These are phyloP conservation scores for Pseudozyma tsukubaensis DNA, from an alignment of 1,284 basidiomycete species.

Conservation along the genomic window DNA sequence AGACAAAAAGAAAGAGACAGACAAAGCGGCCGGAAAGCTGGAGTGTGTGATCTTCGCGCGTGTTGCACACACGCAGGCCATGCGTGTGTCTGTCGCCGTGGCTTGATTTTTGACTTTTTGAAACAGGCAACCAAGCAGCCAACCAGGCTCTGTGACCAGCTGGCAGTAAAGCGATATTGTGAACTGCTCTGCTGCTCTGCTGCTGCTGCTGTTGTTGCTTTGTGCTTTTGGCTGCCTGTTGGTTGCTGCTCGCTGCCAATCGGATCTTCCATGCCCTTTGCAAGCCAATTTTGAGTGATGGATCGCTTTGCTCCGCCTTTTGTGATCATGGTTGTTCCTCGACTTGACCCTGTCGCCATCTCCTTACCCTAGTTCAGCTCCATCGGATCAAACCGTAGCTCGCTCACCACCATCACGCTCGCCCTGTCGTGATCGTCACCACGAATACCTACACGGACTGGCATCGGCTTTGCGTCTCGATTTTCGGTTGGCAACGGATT, in stretches of 20 bases:
- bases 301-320: background rate
- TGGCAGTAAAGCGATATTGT: background rate
- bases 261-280: slow-evolving; percentile 4
- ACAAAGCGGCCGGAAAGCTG: background rate
- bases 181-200: background rate
- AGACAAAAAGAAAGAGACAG: background rate
- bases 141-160: background rate
- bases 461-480: background rate
- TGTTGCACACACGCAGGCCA: background rate
- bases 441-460: background rate
- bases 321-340: background rate
- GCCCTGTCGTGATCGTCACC: background rate
- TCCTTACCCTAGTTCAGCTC: background rate
- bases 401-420: background rate
- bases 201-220: slow-evolving; percentile 1
- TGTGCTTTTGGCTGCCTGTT: background rate
- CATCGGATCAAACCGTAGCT: too few relatives aligned
- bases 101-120: too few relatives aligned
- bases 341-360: background rate
- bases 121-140: too few relatives aligned
- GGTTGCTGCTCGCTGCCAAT: slow-evolving; percentile 1
- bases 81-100: background rate
- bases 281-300: too few relatives aligned
- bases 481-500: too few relatives aligned
- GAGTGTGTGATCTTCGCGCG: background rate